A percentile compares a stretch with the other conserved stretches of the same genome.
Conservation (phyloP, 73 alveolate genomes). For the Uronychia setigera region DNA sequence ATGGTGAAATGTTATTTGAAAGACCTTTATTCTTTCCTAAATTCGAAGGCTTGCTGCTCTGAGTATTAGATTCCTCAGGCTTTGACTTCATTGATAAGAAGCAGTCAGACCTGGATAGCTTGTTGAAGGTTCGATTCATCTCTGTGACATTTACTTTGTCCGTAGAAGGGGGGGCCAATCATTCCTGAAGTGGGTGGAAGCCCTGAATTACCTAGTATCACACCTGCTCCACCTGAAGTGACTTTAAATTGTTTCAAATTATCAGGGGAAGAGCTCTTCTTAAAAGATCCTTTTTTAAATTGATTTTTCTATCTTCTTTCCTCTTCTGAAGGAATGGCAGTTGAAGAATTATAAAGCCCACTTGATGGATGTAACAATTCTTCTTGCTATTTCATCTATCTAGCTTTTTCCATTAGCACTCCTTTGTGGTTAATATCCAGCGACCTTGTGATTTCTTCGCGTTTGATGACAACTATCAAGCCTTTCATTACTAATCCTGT, state of each 20-base stretch:
- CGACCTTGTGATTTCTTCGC: background rate
- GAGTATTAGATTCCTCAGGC: background rate
- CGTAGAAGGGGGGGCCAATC: too few species aligned
- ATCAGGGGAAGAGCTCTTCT: background rate
- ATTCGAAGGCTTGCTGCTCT: background rate
- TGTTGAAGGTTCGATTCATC: background rate
- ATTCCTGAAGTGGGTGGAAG: too few species aligned
- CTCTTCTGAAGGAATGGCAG: background rate
- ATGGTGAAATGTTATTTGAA: background rate
- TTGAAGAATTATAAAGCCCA: background rate
- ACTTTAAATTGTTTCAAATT: too few species aligned
- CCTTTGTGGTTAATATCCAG: background rate
- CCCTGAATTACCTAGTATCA: too few species aligned
- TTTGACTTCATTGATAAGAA: background rate
- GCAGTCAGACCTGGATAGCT: background rate
- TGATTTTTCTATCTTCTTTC: background rate
- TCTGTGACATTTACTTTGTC: background rate
- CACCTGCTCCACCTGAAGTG: background rate
- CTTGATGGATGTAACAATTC: background rate
- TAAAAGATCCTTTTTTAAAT: background rate
- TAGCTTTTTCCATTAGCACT: background rate
- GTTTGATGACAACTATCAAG: background rate
- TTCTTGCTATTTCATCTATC: background rate
- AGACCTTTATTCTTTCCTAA: background rate
- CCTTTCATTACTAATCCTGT: background rate